A percentile compares a stretch with the other conserved stretches of the same genome.
Conservation (phyloP, 2,329 filamentous ascomycete genomes). For the Nannizziopsis arthrosporioides region DNA sequence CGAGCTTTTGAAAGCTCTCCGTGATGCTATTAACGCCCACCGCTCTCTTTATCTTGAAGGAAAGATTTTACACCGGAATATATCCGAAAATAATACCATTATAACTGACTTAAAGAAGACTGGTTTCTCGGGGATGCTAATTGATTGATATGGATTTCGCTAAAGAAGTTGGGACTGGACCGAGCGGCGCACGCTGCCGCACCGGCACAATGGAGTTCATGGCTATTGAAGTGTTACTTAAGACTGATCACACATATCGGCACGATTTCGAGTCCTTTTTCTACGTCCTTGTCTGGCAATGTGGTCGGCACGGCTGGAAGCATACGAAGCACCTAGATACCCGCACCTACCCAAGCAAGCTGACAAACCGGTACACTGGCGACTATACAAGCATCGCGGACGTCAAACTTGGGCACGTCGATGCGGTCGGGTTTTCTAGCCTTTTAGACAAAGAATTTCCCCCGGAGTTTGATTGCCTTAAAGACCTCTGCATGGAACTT, state of each 20-base stretch:
- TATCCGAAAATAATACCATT: slow-evolving; percentile 32
- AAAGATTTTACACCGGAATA: slow-evolving; percentile 29
- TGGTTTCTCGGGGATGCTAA: slow-evolving; percentile 21
- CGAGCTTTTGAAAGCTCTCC: slow-evolving; percentile 27
- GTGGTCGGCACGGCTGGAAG: neutral
- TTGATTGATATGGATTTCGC: slow-evolving; percentile 28
- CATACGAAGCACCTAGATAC: neutral
- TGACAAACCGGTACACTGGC: slow-evolving; percentile 1
- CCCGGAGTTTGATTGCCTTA: slow-evolving; percentile 19
- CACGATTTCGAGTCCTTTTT: slow-evolving; percentile 27
- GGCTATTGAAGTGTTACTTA: slow-evolving; percentile 26
- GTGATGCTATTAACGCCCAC: slow-evolving; percentile 30
- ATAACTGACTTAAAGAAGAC: slow-evolving; percentile 20
- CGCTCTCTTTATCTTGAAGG: slow-evolving; percentile 25
- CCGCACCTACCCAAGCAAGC: neutral
- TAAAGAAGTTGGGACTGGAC: slow-evolving; percentile 19
- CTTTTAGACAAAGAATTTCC: slow-evolving; percentile 20
- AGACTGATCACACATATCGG: slow-evolving; percentile 19
- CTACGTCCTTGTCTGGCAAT: slow-evolving; percentile 17
- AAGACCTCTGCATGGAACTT: slow-evolving; percentile 19
- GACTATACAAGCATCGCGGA: slow-evolving; percentile 19
- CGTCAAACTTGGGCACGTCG: slow-evolving; percentile 16
- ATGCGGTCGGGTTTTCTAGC: slow-evolving; percentile 17
- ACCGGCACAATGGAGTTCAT: slow-evolving; percentile 24
- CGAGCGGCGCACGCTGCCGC: slow-evolving; percentile 8